Percentiles rank a stretch among this genome's conserved stretches.
These are phyloP conservation scores for Nannochloropsis oceanica DNA, from an alignment of 108 stramenopile genomes.

Conservation along the genomic window DNA sequence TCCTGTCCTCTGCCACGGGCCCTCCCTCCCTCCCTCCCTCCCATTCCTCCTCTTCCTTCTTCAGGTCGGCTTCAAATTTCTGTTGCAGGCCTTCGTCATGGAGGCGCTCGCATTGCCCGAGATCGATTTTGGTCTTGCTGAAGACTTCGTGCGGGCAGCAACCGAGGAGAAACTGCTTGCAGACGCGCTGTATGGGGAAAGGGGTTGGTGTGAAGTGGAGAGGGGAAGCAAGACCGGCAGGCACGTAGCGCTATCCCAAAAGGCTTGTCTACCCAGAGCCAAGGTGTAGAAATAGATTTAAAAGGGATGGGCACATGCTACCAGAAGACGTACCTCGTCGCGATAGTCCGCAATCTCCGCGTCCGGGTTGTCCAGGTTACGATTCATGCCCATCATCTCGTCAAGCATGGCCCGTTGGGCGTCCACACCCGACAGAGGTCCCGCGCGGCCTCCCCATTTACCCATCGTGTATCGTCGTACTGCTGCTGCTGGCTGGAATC, in stretches of 20 bases:
- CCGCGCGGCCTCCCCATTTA: background rate
- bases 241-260: background rate
- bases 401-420: slow-evolving; percentile 18
- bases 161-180: slow-evolving; percentile 26
- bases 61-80: slow-evolving; percentile 14
- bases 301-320: background rate
- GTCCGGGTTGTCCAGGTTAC: slow-evolving; percentile 32
- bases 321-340: slow-evolving; percentile 20
- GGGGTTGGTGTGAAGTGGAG: background rate
- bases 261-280: background rate
- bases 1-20: background rate
- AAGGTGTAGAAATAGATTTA: background rate
- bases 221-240: background rate
- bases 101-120: slow-evolving; percentile 29
- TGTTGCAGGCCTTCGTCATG: slow-evolving; percentile 27
- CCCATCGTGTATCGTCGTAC: background rate
- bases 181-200: slow-evolving; percentile 12
- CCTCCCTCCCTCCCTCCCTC: background rate
- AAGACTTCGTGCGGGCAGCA: slow-evolving; percentile 34
- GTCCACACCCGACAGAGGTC: background rate
- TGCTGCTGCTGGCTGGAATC: no score
- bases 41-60: background rate
- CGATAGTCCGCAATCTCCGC: slow-evolving; percentile 31
- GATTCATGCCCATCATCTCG: slow-evolving; percentile 41
- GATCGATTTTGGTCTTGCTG: slow-evolving; percentile 40